Conservation (phyloP, 2,329 filamentous ascomycete species). For the Alternaria sp. region DNA sequence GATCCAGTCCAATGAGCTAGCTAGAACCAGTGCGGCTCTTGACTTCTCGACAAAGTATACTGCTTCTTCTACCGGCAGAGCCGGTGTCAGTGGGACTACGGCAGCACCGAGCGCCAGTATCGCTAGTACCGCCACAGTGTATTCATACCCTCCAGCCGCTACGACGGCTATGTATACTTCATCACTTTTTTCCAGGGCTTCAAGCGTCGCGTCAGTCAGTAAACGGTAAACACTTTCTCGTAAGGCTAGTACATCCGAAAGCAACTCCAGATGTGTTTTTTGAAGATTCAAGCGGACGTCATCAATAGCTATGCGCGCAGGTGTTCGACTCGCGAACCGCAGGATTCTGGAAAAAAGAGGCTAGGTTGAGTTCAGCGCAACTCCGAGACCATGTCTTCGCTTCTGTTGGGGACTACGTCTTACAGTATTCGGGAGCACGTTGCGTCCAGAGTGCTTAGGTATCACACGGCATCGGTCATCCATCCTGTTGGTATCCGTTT, state of each 20-base stretch:
- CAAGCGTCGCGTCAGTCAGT: constrained; percentile 37
- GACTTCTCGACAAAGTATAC: constrained; percentile 57
- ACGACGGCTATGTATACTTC: constrained; percentile 58
- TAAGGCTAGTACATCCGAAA: constrained; percentile 57
- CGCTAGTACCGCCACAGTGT: constrained; percentile 58
- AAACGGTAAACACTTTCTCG: constrained; percentile 49
- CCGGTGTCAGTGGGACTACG: constrained; percentile 57
- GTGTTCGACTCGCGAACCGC: constrained; percentile 49
- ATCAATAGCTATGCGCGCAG: constrained; percentile 51
- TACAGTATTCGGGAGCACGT: constrained; percentile 46
- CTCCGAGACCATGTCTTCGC: neutral
- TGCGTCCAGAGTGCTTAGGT: constrained; percentile 37
- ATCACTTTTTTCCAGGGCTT: constrained; percentile 43
- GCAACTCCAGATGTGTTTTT: constrained; percentile 54
- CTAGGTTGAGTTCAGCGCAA: constrained; percentile 28
- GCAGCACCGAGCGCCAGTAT: constrained; percentile 59
- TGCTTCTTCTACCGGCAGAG: constrained; percentile 55
- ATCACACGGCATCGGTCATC: constrained; percentile 39
- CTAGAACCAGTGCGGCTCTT: constrained; percentile 50
- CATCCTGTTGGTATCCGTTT: constrained; percentile 23
- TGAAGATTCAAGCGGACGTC: constrained; percentile 51
- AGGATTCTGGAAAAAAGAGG: constrained; percentile 54
- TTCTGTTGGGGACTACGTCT: neutral
- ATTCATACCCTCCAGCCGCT: constrained; percentile 59
- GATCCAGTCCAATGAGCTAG: constrained; percentile 46